These are phyloP conservation scores for Chloromonas sp. DNA, from an alignment of 163 green algal genomes.

Conservation along the genomic window DNA sequence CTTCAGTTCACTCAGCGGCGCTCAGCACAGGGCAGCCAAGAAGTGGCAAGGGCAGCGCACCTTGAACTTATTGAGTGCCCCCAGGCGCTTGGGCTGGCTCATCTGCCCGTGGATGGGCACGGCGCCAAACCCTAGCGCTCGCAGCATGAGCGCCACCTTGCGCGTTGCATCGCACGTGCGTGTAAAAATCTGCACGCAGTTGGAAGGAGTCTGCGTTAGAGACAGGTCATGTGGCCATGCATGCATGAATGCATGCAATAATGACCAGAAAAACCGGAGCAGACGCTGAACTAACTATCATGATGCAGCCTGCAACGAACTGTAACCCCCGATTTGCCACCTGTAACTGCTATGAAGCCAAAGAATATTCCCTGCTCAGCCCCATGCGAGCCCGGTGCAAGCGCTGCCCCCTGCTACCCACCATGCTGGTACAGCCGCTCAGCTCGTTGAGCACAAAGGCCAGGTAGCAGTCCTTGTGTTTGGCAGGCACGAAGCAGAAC, in stretches of 20 bases:
- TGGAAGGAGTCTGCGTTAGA: neutral
- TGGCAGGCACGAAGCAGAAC: constrained; percentile 96
- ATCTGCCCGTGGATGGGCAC: constrained; percentile 97
- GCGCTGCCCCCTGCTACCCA: constrained; percentile 20
- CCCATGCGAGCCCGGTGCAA: too few relatives aligned
- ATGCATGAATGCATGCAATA: too few relatives aligned
- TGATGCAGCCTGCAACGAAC: too few relatives aligned
- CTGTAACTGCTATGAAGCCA: too few relatives aligned
- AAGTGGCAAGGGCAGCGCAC: neutral
- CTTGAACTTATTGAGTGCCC: constrained; percentile 98
- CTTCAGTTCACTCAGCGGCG: too few relatives aligned
- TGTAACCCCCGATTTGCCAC: too few relatives aligned
- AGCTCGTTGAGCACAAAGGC: constrained; percentile 90
- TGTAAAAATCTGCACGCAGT: constrained; percentile 77
- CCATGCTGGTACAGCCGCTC: constrained; percentile 79
- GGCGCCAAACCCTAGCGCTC: constrained; percentile 91
- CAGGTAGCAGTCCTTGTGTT: constrained; percentile 98
- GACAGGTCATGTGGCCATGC: neutral
- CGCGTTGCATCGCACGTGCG: constrained; percentile 90
- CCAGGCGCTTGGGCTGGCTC: constrained; percentile 92
- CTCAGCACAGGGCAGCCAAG: too few relatives aligned
- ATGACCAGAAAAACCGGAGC: too few relatives aligned
- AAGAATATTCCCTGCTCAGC: too few relatives aligned
- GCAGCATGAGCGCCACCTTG: constrained; percentile 82
- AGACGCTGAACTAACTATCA: too few relatives aligned